Base-by-base conservation (phyloP, 2,329 filamentous ascomycete genomes). In the Phoma herbarum region DNA sequence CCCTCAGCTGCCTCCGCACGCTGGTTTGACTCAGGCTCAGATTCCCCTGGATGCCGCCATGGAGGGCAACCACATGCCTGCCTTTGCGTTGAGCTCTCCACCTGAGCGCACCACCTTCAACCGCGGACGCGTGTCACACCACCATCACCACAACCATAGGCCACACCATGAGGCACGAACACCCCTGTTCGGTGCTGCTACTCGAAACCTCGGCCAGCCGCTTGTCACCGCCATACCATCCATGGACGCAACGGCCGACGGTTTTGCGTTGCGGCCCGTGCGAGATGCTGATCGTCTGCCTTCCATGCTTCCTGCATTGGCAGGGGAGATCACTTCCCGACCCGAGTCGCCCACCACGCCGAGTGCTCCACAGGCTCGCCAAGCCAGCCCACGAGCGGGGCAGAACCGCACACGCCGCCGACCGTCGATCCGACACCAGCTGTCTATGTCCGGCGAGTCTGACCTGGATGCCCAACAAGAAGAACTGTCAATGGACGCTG, bases 401-500 rank as follows among this genome's bases (percentile, higher is more conserved):
- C 82, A 84, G 2, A 80, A 82, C 4, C 79, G 79, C 43, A 81
- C 86, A 18, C 84, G 90, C 50, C 85, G 91, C 69, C 86, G 93
- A 33, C 92, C 93, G 31, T 93, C 92, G 0, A 95, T 97, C 67
- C 88, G 92, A 58, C 94, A 97, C 71, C 93, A 97, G 72, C 87
- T 90, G 62, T 97, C 94, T 18, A 85, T 85, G 48, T 95, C 91
- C n/a, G 91, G 88, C 6, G 94, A 97, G 65, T 87, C 89, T 8
- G 93, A 98, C 49, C 57, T 76, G 71, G 94, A 97, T 75, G 85
- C 90, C 62, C 92, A 92, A 70, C 88, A 88, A 11, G 94, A 98
- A 63, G 93, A 94, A 69, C 86, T 90, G 71, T 86, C 87, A 18
- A 91, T 89, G n/a, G 91, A 93, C 66, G 90, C 89, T 66, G 89